Evolutionary conservation across 495 filamentous ascomycete genomes (phyloP), one percentile per base, ranked within the genome.

Genomic region (Penicillium fimorum): DNA sequence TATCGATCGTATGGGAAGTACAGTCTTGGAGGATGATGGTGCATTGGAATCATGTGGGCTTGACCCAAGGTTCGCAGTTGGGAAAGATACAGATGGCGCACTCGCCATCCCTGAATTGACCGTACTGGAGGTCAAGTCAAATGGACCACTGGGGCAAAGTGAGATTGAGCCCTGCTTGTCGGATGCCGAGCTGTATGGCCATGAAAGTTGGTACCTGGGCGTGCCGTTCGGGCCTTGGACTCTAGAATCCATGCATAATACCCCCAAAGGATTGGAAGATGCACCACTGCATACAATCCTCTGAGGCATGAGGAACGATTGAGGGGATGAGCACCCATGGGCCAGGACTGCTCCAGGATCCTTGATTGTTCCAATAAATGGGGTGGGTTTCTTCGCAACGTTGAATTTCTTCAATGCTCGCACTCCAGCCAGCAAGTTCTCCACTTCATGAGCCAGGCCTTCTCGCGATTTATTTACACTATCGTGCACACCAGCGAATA

Each of bases 401-500:
- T 10, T 38, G n/a, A 51, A 51, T 20, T 17, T 30, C 8, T 15
- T 30, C 35, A 42, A 54, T 52, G 37, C 49, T 29, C 42, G 42
- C 11, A n/a, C 18, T 15, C 42, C 56, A 0, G 1, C 1, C 20
- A 38, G 51, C 13, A 73, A 47, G 38, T 61, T 66, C 10, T 63
- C 54, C 0, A 71, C 43, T 45, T 70, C 63, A 0, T 15, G 5
- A 13, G 2, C 44, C n/a, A 68, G 12, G 2, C 38, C 46, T 1
- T 54, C 20, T 18, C 58, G 44, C 6, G 61, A 57, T 1, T 53
- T 44, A 9, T 24, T 25, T 6, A 60, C 24, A n/a, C 70, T 58
- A 4, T 53, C 46, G 9, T 27, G 29, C 8, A 60, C 24, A n/a
- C 69, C 68, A 1, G 50, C 13, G 1, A 68, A 68, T 20, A 72